Evolutionary conservation across 345 rosid species (phyloP).

Genomic region (Geranium brycei): DNA sequence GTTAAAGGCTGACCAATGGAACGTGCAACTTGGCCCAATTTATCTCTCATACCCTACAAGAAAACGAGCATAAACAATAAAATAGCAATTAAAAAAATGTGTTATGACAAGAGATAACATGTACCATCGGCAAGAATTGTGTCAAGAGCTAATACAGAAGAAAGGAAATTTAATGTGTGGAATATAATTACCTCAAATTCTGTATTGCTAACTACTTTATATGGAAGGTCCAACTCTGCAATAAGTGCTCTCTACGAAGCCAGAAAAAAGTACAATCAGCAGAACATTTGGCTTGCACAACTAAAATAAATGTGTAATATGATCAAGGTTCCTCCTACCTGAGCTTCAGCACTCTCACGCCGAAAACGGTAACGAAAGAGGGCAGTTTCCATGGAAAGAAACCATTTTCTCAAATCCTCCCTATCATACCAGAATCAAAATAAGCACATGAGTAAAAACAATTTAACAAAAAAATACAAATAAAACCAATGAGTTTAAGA

Average conservation of each 20-base stretch:
- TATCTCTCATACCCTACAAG: slow-evolving; percentile 36
- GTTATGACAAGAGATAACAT: too few species aligned
- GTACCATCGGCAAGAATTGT: neutral
- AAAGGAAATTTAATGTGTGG: neutral
- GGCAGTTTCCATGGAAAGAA: slow-evolving; percentile 74
- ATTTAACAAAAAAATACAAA: neutral
- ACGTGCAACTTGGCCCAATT: slow-evolving; percentile 42
- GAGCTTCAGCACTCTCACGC: slow-evolving; percentile 25
- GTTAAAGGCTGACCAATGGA: slow-evolving; percentile 25
- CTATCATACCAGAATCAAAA: slow-evolving; percentile 22
- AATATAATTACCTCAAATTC: neutral
- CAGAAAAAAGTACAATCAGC: slow-evolving; percentile 1
- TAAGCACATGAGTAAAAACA: neutral
- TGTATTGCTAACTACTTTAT: slow-evolving; percentile 36
- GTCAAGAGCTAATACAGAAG: neutral
- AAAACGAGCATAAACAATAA: neutral
- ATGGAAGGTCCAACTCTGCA: slow-evolving; percentile 59
- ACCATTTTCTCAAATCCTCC: slow-evolving; percentile 87
- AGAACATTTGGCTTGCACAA: neutral
- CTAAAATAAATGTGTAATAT: neutral
- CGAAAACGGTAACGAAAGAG: slow-evolving; percentile 64
- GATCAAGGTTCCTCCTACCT: slow-evolving; percentile 30
- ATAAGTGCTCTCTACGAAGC: slow-evolving; percentile 37
- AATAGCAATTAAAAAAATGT: neutral
- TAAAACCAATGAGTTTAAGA: neutral